A percentile compares a stretch with the other conserved stretches of the same genome.
Evolutionary conservation across 2,329 filamentous ascomycete species (phyloP).

Genomic region (Fusarium begoniae): DNA sequence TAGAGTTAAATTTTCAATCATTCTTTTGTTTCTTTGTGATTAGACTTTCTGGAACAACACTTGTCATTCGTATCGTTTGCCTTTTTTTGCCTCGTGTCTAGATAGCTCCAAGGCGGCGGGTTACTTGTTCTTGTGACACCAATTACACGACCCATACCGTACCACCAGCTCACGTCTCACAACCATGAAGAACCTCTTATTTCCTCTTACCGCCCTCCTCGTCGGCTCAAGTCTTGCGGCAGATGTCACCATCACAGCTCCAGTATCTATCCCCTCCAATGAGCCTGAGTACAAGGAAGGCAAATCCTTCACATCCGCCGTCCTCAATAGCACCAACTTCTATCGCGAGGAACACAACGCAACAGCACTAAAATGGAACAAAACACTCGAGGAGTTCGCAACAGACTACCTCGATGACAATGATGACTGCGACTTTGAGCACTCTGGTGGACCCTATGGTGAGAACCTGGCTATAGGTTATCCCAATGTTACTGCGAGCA

Average conservation of each 20-base stretch:
- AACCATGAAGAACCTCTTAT: slow-evolving; percentile 24
- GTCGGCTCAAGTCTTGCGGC: slow-evolving; percentile 8
- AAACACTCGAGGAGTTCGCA: slow-evolving; percentile 66
- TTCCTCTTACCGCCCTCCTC: slow-evolving; percentile 21
- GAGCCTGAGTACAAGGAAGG: slow-evolving; percentile 46
- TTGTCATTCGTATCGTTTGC: background rate
- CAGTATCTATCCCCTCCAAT: slow-evolving; percentile 47
- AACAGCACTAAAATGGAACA: slow-evolving; percentile 69
- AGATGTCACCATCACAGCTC: slow-evolving; percentile 49
- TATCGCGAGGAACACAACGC: slow-evolving; percentile 73
- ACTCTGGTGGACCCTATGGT: slow-evolving; percentile 71
- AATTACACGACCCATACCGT: slow-evolving; percentile 15
- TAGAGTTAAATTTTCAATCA: slow-evolving; percentile 10
- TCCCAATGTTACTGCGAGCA: slow-evolving; percentile 62
- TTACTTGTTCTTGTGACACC: background rate
- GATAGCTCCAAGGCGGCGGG: background rate
- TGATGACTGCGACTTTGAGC: slow-evolving; percentile 58
- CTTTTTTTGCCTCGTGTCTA: background rate
- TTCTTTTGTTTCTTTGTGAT: background rate
- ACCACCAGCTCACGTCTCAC: slow-evolving; percentile 3
- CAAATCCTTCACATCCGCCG: slow-evolving; percentile 57
- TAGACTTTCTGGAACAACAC: background rate
- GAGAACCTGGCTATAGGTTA: slow-evolving; percentile 80
- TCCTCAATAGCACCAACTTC: slow-evolving; percentile 72
- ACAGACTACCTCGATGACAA: slow-evolving; percentile 55